Percentiles rank a stretch among this genome's conserved stretches.
Conservation (phyloP, 345 rosid species). For the Populus pruinosa region DNA sequence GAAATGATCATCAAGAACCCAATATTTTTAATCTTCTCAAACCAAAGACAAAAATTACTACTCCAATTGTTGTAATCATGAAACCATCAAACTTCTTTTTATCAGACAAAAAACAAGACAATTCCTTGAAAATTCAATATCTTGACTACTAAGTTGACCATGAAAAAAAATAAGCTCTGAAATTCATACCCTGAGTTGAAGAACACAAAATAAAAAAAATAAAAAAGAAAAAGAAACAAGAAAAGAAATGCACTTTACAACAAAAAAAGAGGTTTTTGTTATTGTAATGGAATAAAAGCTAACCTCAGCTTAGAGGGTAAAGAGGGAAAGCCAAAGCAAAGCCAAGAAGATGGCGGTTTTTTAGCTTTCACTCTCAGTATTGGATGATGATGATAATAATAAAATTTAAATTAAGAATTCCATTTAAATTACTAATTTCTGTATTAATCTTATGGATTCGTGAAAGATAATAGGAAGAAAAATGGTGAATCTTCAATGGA, state of each 20-base stretch:
- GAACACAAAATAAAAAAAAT: too few species aligned
- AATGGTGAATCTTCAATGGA: too few species aligned
- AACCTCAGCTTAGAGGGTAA: not conserved
- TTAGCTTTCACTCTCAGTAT: not conserved
- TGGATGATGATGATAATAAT: too few species aligned
- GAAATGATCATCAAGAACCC: conserved; percentile 66
- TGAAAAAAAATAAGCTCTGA: not conserved
- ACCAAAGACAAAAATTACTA: not conserved
- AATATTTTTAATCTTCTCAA: not conserved
- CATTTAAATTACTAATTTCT: too few species aligned
- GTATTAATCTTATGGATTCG: not conserved
- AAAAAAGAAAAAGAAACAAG: not conserved
- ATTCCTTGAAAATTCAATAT: not conserved
- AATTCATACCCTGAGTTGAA: not conserved
- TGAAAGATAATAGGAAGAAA: not conserved
- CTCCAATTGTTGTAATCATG: not conserved
- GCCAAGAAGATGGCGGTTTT: not conserved
- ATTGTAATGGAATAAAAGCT: not conserved
- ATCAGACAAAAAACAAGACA: not conserved
- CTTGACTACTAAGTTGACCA: not conserved
- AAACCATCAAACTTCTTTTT: not conserved
- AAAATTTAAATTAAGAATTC: too few species aligned
- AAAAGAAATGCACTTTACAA: not conserved
- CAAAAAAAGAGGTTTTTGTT: not conserved
- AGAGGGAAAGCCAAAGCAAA: not conserved